These are phyloP conservation scores for Crithidia expoeki DNA, from an alignment of 208 protist species.

Conservation along the genomic window DNA sequence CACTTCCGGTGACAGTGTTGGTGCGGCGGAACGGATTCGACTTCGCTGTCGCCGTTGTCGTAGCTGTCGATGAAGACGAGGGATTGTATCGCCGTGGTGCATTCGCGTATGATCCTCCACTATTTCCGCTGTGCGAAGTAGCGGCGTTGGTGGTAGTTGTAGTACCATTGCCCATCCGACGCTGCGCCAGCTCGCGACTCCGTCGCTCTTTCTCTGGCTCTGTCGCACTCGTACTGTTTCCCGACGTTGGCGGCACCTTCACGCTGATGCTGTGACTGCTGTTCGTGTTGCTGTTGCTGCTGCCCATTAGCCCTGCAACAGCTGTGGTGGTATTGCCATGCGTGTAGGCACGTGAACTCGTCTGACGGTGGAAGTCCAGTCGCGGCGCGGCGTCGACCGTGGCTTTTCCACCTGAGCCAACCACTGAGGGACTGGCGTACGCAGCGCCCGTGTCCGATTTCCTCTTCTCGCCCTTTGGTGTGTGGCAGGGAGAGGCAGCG, in stretches of 20 bases:
- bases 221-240: neutral
- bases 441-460: neutral
- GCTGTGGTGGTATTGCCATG: constrained; percentile 29
- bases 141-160: neutral
- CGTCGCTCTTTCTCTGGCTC: constrained; percentile 3
- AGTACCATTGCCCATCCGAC: neutral
- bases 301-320: neutral
- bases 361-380: constrained; percentile 43
- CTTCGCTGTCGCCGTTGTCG: constrained; percentile 14
- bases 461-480: neutral
- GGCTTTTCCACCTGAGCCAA: constrained; percentile 10
- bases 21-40: constrained; percentile 12
- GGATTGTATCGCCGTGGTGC: neutral
- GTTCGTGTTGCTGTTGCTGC: constrained; percentile 1
- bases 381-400: constrained; percentile 40
- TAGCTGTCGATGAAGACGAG: neutral
- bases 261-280: constrained; percentile 8
- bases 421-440: neutral
- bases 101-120: constrained; percentile 4
- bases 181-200: constrained; percentile 4
- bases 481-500: constrained; percentile 4
- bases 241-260: constrained; percentile 8
- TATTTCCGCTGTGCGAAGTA: neutral
- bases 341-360: constrained; percentile 19
- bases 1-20: constrained; percentile 6